Evolutionary conservation across 2,329 filamentous ascomycete species (phyloP).

Genomic region (Stachybotrys echinatus): DNA sequence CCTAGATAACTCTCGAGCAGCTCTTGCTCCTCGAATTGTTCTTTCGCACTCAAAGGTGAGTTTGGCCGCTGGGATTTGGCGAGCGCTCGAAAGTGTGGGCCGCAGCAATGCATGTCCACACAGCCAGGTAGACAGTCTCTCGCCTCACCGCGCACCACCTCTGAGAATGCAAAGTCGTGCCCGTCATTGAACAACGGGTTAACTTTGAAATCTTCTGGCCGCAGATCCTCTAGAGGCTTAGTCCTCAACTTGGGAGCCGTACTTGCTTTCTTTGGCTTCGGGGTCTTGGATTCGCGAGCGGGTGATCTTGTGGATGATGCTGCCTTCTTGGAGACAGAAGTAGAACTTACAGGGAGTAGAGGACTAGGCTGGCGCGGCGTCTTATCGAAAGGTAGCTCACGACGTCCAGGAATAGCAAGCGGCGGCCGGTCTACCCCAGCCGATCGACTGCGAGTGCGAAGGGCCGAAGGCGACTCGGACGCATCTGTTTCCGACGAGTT

Average conservation of each 20-base stretch:
- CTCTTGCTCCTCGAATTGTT: slow-evolving; percentile 37
- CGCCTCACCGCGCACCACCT: slow-evolving; percentile 67
- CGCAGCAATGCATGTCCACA: slow-evolving; percentile 70
- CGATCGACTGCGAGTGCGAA: slow-evolving; percentile 9
- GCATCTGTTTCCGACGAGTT: slow-evolving; percentile 13
- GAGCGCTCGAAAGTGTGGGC: slow-evolving; percentile 63
- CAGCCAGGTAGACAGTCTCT: slow-evolving; percentile 71
- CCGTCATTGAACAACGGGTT: slow-evolving; percentile 71
- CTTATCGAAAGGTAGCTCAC: slow-evolving; percentile 35
- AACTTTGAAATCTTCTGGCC: slow-evolving; percentile 72
- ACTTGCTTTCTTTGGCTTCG: background rate
- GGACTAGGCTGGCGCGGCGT: slow-evolving; percentile 3
- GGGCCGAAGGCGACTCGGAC: background rate
- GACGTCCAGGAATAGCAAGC: slow-evolving; percentile 15
- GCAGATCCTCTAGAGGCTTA: slow-evolving; percentile 51
- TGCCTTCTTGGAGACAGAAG: slow-evolving; percentile 4
- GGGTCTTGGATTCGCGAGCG: slow-evolving; percentile 3
- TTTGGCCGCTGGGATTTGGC: slow-evolving; percentile 47
- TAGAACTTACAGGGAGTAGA: slow-evolving; percentile 5
- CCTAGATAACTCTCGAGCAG: slow-evolving; percentile 54
- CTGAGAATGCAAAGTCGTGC: slow-evolving; percentile 65
- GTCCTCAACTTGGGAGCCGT: slow-evolving; percentile 42
- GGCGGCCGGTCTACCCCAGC: background rate
- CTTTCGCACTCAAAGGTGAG: slow-evolving; percentile 25
- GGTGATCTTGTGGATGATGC: slow-evolving; percentile 6